Percentiles rank a stretch among this genome's conserved stretches.
These are phyloP conservation scores for Aspergillus spinulosporus DNA, from an alignment of 2,329 filamentous ascomycete genomes.

Conservation along the genomic window DNA sequence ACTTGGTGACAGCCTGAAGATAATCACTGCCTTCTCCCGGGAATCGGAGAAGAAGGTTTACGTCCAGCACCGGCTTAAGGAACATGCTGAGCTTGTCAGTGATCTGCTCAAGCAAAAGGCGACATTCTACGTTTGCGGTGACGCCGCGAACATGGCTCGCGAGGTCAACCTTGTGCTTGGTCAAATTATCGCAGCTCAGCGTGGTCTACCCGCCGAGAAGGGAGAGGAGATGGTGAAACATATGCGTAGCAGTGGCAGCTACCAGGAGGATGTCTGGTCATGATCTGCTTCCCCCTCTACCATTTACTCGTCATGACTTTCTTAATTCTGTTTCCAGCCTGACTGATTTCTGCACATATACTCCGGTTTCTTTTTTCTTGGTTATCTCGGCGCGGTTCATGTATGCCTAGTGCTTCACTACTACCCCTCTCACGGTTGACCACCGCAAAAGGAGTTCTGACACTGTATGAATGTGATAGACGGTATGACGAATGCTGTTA, in stretches of 20 bases:
- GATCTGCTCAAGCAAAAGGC: constrained; percentile 79
- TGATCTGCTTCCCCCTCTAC: constrained; percentile 35
- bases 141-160: constrained; percentile 94
- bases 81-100: constrained; percentile 80
- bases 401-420: constrained; percentile 22
- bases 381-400: constrained; percentile 24
- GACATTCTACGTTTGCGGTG: constrained; percentile 97
- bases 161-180: constrained; percentile 86
- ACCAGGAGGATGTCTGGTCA: constrained; percentile 81
- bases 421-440: constrained; percentile 9
- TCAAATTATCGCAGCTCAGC: constrained; percentile 81
- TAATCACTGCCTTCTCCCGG: constrained; percentile 94
- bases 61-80: constrained; percentile 88
- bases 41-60: constrained; percentile 88
- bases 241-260: constrained; percentile 92
- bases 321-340: constrained; percentile 25
- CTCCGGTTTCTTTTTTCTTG: constrained; percentile 24
- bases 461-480: constrained; percentile 16
- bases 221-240: constrained; percentile 95
- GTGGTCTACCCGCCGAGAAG: constrained; percentile 79
- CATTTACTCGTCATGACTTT: constrained; percentile 23
- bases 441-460: constrained; percentile 4
- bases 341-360: constrained; percentile 33
- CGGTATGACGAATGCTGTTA: constrained; percentile 13
- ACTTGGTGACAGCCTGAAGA: constrained; percentile 83